These are phyloP conservation scores for Asterochloris sp. DNA, from an alignment of 139 green algal genomes.

Conservation along the genomic window DNA sequence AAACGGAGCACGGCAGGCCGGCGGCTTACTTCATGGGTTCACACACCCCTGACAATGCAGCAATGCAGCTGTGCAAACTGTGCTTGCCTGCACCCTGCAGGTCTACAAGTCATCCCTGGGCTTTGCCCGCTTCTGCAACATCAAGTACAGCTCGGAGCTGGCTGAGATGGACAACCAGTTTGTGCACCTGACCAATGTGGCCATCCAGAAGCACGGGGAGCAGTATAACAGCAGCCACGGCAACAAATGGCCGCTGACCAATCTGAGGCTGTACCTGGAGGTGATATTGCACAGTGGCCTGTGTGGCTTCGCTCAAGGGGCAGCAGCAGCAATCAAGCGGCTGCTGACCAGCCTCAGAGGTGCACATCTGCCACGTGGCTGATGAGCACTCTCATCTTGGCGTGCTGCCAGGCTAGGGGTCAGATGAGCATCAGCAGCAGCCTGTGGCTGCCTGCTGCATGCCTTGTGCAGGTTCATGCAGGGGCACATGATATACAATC, in stretches of 20 bases:
- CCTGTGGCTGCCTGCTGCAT: too few species aligned
- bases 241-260: constrained; percentile 37
- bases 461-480: too few species aligned
- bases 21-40: too few species aligned
- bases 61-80: too few species aligned
- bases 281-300: background rate
- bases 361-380: background rate
- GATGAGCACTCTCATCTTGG: too few species aligned
- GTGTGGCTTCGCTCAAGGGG: too few species aligned
- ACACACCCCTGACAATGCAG: too few species aligned
- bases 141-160: constrained; percentile 64
- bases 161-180: constrained; percentile 62
- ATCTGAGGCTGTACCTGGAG: constrained; percentile 2
- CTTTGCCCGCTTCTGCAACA: constrained; percentile 76
- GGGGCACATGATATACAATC: too few species aligned
- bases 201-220: constrained; percentile 47
- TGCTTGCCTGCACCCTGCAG: background rate
- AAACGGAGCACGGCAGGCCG: too few species aligned
- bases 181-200: constrained; percentile 76
- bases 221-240: constrained; percentile 36
- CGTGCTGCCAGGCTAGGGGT: too few species aligned
- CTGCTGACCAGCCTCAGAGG: constrained; percentile 2
- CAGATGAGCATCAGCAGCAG: too few species aligned
- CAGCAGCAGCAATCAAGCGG: constrained; percentile 17
- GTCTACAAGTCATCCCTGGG: constrained; percentile 65